phyloP scores from a whole-genome alignment of 306 rosid species.

The Comarum palustre region DNA sequence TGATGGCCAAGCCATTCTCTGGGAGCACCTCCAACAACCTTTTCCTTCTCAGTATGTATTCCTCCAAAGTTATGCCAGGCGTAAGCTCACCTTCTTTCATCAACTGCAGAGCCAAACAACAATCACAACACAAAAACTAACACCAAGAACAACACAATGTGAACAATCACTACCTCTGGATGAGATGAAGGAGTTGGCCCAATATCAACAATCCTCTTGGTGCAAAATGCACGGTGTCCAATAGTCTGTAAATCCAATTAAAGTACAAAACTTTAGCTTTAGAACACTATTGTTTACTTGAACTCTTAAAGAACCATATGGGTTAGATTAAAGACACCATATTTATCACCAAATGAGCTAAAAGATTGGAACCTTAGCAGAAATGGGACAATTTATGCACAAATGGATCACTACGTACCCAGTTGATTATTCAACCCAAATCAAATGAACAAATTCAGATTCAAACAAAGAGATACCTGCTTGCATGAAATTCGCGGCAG shows the following conservation, averaged over 20 bases:
- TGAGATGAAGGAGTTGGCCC: conserved; percentile 87
- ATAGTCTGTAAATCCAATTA: conserved; percentile 40
- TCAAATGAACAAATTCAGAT: not conserved
- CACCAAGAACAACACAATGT: not conserved
- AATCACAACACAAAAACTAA: not conserved
- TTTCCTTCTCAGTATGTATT: conserved; percentile 69
- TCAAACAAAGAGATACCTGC: conserved; percentile 34
- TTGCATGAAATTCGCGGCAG: conserved; percentile 33
- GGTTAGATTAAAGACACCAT: not conserved
- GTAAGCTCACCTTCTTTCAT: conserved; percentile 83
- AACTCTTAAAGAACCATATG: not conserved
- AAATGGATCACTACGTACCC: not conserved
- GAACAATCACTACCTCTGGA: conserved; percentile 53
- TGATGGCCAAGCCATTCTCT: conserved; percentile 71
- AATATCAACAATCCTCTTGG: conserved; percentile 47
- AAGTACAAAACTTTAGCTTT: conserved; percentile 10
- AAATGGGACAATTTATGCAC: conserved; percentile 3
- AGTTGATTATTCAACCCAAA: conserved; percentile 5
- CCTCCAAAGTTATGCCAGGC: conserved; percentile 69
- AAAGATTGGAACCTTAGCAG: not conserved
- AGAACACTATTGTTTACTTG: not conserved
- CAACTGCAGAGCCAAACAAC: conserved; percentile 43
- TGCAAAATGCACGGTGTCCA: conserved; percentile 48
- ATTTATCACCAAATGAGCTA: not conserved
- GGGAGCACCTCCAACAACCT: conserved; percentile 83